Percentiles rank a stretch among this genome's conserved stretches.
phyloP scores from a whole-genome alignment of 768 basidiomycete genomes.

The Porpolomopsis calyptriformis region DNA sequence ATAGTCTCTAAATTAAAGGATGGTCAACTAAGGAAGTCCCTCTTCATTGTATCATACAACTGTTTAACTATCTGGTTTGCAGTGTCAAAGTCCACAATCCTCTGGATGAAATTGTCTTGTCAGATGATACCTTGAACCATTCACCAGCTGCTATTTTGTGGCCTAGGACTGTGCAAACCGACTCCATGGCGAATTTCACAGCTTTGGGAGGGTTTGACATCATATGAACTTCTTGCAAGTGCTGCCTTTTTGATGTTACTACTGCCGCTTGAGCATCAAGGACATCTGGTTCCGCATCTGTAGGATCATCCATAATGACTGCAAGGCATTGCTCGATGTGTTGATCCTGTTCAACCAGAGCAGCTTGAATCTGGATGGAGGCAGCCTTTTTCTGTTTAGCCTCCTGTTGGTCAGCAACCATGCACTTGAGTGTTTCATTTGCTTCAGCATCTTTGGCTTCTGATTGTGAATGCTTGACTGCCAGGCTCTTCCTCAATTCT shows the following conservation, averaged over 20 bases:
- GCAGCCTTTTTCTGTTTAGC: conserved; percentile 97
- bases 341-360: conserved; percentile 82
- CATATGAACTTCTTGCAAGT: conserved; percentile 90
- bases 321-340: conserved; percentile 79
- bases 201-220: conserved; percentile 99
- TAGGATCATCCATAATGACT: conserved; percentile 89
- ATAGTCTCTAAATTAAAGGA: conserved; percentile 93
- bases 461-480: conserved; percentile 85
- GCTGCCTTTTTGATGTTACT: conserved; percentile 89
- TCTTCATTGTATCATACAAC: conserved; percentile 85
- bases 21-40: conserved; percentile 82
- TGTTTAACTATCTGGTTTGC: conserved; percentile 79
- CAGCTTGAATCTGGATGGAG: conserved; percentile 92
- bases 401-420: conserved; percentile 98
- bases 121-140: conserved; percentile 93
- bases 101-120: conserved; percentile 90
- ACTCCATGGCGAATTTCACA: conserved; percentile 97
- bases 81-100: conserved; percentile 95
- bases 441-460: conserved; percentile 91
- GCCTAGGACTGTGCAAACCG: conserved; percentile 91
- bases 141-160: conserved; percentile 94
- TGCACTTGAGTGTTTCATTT: conserved; percentile 92
- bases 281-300: conserved; percentile 96
- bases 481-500: conserved; percentile 88
- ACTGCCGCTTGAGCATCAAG: conserved; percentile 93